Percentiles rank a stretch among this genome's conserved stretches.
These are phyloP conservation scores for Arthrobotrys megalospora DNA, from an alignment of 2,329 filamentous ascomycete genomes.

Conservation along the genomic window DNA sequence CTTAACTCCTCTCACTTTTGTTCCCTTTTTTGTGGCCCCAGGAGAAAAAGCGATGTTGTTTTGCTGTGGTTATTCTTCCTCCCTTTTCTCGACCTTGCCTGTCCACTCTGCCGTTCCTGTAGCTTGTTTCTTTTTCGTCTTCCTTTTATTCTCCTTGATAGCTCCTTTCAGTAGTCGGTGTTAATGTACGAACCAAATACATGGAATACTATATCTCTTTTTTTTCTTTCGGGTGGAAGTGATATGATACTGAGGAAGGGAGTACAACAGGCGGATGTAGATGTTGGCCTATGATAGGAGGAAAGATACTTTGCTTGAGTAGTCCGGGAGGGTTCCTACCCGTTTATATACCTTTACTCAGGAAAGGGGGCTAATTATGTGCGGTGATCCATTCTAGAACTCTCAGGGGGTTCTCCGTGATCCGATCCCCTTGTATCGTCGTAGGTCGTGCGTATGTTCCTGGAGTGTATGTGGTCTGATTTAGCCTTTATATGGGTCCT, in stretches of 20 bases:
- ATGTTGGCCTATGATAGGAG: not conserved
- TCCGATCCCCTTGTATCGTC: not conserved
- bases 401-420: conserved; percentile 8
- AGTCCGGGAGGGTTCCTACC: not conserved
- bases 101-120: conserved; percentile 50
- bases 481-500: conserved; percentile 25
- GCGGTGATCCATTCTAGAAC: conserved; percentile 4
- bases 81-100: conserved; percentile 6
- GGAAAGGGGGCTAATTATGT: conserved; percentile 12
- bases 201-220: conserved; percentile 53
- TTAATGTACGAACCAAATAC: conserved; percentile 61
- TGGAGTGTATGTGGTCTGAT: conserved; percentile 7
- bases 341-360: conserved; percentile 4
- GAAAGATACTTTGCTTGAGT: conserved; percentile 10
- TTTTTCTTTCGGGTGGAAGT: conserved; percentile 1
- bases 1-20: conserved; percentile 24
- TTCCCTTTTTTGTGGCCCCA: conserved; percentile 57
- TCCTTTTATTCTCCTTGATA: conserved; percentile 37
- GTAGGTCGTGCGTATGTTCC: conserved; percentile 4
- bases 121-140: conserved; percentile 43
- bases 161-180: conserved; percentile 60
- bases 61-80: conserved; percentile 54
- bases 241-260: not conserved
- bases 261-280: not conserved
- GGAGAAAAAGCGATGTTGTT: conserved; percentile 64